A percentile compares a stretch with the other conserved stretches of the same genome.
Conservation (phyloP, 2,329 filamentous ascomycete genomes). For the Fusarium luffae region DNA sequence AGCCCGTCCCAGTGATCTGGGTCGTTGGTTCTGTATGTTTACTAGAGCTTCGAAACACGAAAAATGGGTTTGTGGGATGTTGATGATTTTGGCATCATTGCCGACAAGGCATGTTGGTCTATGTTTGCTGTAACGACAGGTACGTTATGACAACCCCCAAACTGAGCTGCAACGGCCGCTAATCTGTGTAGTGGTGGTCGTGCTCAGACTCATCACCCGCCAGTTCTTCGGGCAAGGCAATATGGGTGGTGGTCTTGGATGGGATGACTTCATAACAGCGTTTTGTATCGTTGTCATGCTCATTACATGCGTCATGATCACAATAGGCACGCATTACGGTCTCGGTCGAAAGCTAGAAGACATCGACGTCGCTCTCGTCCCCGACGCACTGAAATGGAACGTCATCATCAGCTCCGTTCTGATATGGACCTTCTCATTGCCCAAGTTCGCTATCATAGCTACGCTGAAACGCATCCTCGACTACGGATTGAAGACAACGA, state of each 20-base stretch:
- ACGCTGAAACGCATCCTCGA: constrained; percentile 45
- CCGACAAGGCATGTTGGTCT: constrained; percentile 43
- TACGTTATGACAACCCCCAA: not conserved
- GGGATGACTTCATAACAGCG: constrained; percentile 42
- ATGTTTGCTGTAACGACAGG: constrained; percentile 41
- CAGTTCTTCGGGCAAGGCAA: constrained; percentile 33
- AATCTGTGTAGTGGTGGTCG: constrained; percentile 32
- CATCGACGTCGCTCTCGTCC: not conserved
- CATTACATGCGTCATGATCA: constrained; percentile 40
- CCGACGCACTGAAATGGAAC: constrained; percentile 41
- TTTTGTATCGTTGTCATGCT: constrained; percentile 36
- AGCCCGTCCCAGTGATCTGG: not conserved
- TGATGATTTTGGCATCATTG: constrained; percentile 38
- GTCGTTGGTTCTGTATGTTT: not conserved
- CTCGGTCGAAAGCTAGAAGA: constrained; percentile 34
- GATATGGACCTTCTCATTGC: constrained; percentile 45
- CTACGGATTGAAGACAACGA: constrained; percentile 41
- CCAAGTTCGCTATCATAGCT: constrained; percentile 45
- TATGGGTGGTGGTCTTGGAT: constrained; percentile 37
- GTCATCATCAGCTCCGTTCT: constrained; percentile 42
- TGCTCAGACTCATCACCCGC: constrained; percentile 36
- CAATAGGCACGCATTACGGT: constrained; percentile 39
- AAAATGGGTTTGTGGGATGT: constrained; percentile 37
- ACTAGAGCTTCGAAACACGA: not conserved
- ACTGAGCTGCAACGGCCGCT: not conserved